A percentile compares a stretch with the other conserved stretches of the same genome.
These are phyloP conservation scores for Quercus gilva DNA, from an alignment of 306 rosid genomes.

Conservation along the genomic window DNA sequence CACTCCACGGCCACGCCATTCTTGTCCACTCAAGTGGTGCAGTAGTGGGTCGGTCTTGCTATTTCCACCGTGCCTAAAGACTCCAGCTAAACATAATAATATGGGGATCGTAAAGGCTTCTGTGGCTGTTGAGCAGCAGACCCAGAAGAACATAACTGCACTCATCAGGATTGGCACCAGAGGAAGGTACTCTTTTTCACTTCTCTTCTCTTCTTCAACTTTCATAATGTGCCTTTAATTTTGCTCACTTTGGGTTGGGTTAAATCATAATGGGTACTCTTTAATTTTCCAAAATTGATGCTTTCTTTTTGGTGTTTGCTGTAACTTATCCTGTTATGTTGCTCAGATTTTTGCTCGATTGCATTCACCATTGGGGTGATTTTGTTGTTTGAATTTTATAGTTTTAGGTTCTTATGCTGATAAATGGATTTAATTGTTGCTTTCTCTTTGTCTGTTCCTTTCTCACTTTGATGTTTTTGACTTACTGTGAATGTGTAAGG, in stretches of 20 bases:
- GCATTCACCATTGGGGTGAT: neutral
- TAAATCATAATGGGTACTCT: too few relatives aligned
- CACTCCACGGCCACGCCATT: constrained; percentile 22
- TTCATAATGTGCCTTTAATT: neutral
- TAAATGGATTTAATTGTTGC: neutral
- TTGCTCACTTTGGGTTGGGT: neutral
- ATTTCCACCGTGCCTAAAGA: constrained; percentile 39
- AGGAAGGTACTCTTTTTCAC: constrained; percentile 60
- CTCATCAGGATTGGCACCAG: constrained; percentile 80
- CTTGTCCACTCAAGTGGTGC: constrained; percentile 17
- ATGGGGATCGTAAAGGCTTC: constrained; percentile 51
- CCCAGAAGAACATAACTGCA: constrained; percentile 49
- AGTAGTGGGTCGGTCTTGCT: constrained; percentile 34
- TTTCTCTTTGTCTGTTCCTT: neutral
- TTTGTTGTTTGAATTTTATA: neutral
- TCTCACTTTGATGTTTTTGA: neutral
- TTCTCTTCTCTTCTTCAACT: neutral
- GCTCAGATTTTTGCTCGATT: neutral
- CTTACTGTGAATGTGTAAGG: neutral
- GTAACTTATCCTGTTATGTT: neutral
- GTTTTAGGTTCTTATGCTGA: neutral
- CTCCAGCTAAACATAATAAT: constrained; percentile 28
- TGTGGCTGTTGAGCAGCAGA: constrained; percentile 64
- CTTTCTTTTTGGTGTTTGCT: neutral
- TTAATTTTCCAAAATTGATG: neutral